Conservation (phyloP, 1,139 yeast species). For the Yamadazyma sp. region DNA sequence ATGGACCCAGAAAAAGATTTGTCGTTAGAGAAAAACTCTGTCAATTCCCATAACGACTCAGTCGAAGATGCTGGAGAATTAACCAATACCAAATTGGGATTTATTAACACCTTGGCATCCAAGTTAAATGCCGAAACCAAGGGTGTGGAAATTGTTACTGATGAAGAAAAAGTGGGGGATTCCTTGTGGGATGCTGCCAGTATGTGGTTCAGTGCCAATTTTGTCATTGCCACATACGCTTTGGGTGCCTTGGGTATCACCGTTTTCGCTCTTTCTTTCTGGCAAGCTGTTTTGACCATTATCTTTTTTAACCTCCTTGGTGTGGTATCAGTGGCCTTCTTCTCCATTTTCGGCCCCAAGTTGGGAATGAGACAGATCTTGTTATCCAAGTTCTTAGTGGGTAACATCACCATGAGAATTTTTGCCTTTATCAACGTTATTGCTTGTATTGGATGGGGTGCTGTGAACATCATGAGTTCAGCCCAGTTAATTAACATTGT, state of each 20-base stretch:
- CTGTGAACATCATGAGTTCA: constrained; percentile 86
- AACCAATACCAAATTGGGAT: constrained; percentile 18
- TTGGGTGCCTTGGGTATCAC: constrained; percentile 78
- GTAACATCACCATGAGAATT: constrained; percentile 72
- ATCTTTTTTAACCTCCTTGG: constrained; percentile 77
- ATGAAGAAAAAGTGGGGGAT: constrained; percentile 61
- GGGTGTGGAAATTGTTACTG: constrained; percentile 70
- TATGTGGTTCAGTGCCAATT: constrained; percentile 92
- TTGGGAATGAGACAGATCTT: constrained; percentile 90
- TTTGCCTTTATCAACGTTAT: constrained; percentile 76
- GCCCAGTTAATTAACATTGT: constrained; percentile 83
- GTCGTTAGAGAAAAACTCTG: constrained; percentile 73
- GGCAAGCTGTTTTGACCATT: constrained; percentile 62
- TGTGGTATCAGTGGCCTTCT: constrained; percentile 75
- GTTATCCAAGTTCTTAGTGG: constrained; percentile 74
- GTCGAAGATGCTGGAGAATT: constrained; percentile 22
- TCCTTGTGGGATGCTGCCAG: constrained; percentile 72
- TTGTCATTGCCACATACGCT: constrained; percentile 82
- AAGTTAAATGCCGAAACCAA: constrained; percentile 58
- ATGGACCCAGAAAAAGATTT: constrained; percentile 50
- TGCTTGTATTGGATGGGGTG: constrained; percentile 96
- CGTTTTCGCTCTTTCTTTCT: constrained; percentile 56
- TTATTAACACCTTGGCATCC: constrained; percentile 29
- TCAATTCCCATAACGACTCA: constrained; percentile 39
- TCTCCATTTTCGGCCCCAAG: constrained; percentile 79